Evolutionary conservation across 2,329 filamentous ascomycete species (phyloP).

Genomic region (Neofusicoccum parvum): DNA sequence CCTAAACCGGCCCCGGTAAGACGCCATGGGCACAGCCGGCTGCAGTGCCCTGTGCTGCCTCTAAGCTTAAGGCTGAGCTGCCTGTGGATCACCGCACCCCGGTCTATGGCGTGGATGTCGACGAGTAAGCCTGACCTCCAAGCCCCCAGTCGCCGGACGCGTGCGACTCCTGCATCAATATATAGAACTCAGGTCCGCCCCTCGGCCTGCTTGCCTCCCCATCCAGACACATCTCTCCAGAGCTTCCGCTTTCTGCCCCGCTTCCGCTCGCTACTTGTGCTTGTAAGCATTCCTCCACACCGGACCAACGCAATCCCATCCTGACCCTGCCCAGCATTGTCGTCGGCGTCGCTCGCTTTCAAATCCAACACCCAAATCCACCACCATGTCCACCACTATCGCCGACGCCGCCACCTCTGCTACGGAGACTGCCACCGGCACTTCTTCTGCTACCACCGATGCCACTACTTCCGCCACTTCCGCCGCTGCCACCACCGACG

Average conservation of each 20-base stretch:
- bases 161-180: not conserved
- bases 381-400: constrained; percentile 7
- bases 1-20: not conserved
- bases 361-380: not conserved
- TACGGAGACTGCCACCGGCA: not conserved
- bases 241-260: too few species aligned
- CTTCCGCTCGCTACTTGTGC: not conserved
- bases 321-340: not conserved
- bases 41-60: not conserved
- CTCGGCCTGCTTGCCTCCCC: not conserved
- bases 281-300: not conserved
- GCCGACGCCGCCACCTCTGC: not conserved
- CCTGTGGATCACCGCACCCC: not conserved
- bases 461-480: not conserved
- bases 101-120: not conserved
- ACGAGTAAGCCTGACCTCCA: not conserved
- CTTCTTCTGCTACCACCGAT: not conserved
- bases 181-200: not conserved
- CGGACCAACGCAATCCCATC: not conserved
- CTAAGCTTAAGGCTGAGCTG: constrained; percentile 2
- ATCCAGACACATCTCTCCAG: not conserved
- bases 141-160: not conserved
- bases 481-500: not conserved
- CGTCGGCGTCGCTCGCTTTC: not conserved
- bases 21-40: not conserved